Percentiles rank a stretch among this genome's conserved stretches.
These are phyloP conservation scores for Tylopilus felleus DNA, from an alignment of 768 basidiomycete species.

Conservation along the genomic window DNA sequence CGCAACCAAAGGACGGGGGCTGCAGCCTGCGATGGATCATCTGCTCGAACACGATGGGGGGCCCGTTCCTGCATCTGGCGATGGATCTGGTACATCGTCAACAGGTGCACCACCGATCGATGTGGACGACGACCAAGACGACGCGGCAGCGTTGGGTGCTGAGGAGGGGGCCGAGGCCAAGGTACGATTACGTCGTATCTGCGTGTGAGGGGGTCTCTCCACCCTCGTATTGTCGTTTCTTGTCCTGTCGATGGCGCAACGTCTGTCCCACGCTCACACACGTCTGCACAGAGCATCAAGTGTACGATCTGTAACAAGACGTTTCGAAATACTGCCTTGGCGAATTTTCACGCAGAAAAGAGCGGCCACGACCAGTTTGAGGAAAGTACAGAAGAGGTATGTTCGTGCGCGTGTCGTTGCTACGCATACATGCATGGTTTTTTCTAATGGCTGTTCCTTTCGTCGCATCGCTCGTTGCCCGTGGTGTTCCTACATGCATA, in stretches of 20 bases:
- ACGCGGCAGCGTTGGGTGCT: conserved; percentile 52
- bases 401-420: background rate
- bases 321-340: conserved; percentile 82
- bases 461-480: too few relatives aligned
- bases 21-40: conserved; percentile 91
- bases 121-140: conserved; percentile 64
- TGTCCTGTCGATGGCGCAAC: too few relatives aligned
- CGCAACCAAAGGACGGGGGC: conserved; percentile 76
- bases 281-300: conserved; percentile 58
- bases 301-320: conserved; percentile 82
- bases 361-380: conserved; percentile 95
- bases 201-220: too few relatives aligned
- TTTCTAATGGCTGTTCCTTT: too few relatives aligned
- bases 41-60: conserved; percentile 77
- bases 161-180: conserved; percentile 58
- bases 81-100: conserved; percentile 18
- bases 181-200: conserved; percentile 34
- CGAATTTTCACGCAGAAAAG: conserved; percentile 92
- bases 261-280: background rate
- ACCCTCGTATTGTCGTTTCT: background rate
- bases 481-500: background rate
- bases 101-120: conserved; percentile 38
- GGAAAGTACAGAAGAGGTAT: conserved; percentile 90
- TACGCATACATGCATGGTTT: too few relatives aligned
- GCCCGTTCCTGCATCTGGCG: conserved; percentile 61